These are phyloP conservation scores for Rhodamnia rubescens DNA, from an alignment of 345 rosid genomes.

Conservation along the genomic window DNA sequence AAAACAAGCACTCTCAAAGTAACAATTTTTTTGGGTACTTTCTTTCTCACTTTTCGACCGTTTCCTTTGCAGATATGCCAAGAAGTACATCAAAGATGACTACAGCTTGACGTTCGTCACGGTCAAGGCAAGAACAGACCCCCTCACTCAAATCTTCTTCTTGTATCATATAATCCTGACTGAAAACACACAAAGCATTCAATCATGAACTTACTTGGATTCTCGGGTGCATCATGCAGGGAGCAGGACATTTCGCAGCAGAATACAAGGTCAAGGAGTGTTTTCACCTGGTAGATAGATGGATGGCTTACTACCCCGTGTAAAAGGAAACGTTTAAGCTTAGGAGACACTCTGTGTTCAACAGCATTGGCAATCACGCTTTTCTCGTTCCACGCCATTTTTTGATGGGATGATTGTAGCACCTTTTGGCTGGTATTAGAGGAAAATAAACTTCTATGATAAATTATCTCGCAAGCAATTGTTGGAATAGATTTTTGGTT, in stretches of 20 bases:
- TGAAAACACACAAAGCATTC: not conserved
- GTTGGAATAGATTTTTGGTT: not conserved
- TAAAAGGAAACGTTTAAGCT: not conserved
- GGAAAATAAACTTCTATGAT: not conserved
- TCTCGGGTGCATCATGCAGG: not conserved
- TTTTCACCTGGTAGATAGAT: constrained; percentile 1
- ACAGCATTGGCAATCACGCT: not conserved
- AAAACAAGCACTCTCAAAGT: not conserved
- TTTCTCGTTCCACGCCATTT: not conserved
- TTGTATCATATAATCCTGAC: not conserved
- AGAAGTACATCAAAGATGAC: not conserved
- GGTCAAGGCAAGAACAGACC: constrained; percentile 6
- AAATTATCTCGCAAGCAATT: not conserved
- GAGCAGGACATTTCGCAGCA: constrained; percentile 12
- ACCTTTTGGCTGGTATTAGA: not conserved
- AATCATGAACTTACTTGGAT: not conserved
- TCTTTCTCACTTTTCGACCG: too few relatives aligned
- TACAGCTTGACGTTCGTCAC: constrained; percentile 9
- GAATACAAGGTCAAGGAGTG: constrained; percentile 9
- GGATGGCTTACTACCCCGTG: constrained; percentile 2
- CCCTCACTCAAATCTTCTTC: not conserved
- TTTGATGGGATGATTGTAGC: not conserved
- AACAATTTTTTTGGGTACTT: not conserved
- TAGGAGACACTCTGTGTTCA: not conserved
- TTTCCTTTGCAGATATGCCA: not conserved